These are phyloP conservation scores for Pascua guehoae DNA, from an alignment of 1,284 basidiomycete species.

Conservation along the genomic window DNA sequence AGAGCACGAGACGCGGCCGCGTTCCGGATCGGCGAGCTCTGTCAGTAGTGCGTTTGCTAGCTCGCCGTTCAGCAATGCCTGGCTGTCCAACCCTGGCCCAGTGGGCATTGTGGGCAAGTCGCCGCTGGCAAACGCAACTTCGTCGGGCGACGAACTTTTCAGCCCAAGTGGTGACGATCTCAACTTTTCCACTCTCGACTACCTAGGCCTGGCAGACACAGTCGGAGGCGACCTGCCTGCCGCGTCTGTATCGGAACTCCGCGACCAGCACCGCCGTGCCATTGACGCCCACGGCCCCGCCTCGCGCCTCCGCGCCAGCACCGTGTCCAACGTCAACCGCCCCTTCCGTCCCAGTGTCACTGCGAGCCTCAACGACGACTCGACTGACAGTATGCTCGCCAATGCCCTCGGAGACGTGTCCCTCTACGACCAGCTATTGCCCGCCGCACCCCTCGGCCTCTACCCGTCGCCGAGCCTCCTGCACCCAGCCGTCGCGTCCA, in stretches of 20 bases:
- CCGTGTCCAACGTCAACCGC: constrained; percentile 67
- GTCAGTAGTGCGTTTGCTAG: constrained; percentile 83
- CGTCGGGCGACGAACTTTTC: constrained; percentile 64
- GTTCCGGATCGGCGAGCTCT: constrained; percentile 78
- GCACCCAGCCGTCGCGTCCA: constrained; percentile 19
- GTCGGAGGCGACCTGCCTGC: constrained; percentile 53
- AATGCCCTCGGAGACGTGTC: constrained; percentile 36
- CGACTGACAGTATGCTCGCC: constrained; percentile 50
- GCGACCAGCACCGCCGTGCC: constrained; percentile 79
- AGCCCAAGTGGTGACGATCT: constrained; percentile 61
- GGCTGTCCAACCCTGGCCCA: constrained; percentile 60
- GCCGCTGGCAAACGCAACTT: constrained; percentile 27
- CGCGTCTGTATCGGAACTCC: constrained; percentile 76
- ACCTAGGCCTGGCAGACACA: constrained; percentile 74
- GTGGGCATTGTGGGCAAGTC: constrained; percentile 23
- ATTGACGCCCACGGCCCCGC: constrained; percentile 65
- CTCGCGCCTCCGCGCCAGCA: constrained; percentile 76
- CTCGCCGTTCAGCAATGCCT: constrained; percentile 79
- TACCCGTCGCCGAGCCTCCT: constrained; percentile 16
- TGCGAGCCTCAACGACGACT: constrained; percentile 61
- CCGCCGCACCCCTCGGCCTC: constrained; percentile 8
- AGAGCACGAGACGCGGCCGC: constrained; percentile 65
- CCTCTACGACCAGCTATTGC: constrained; percentile 35
- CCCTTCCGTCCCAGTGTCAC: constrained; percentile 60
- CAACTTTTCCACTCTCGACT: constrained; percentile 88